Base-by-base conservation (phyloP, 352 stramenopile genomes). In the Phytopythium aichiense region DNA sequence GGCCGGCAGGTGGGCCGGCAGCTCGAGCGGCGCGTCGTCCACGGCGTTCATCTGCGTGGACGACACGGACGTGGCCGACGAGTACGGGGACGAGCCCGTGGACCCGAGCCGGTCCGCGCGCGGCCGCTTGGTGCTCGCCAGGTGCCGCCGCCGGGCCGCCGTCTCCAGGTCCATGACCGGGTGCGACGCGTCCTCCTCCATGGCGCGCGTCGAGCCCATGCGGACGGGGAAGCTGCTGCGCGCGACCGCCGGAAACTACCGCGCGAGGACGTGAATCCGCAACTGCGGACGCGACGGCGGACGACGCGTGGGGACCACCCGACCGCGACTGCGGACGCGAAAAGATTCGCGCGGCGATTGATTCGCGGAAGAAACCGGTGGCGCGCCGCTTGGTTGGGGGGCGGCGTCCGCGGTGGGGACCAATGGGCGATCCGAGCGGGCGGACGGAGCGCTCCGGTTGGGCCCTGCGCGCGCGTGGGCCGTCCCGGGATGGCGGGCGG, bases 1-100 rank as follows among this genome's bases (percentile, higher is more conserved):
- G 31, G 79, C 67, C 16, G 81, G 67, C 33, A 91, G 52, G 50
- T 89, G 77, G 22, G 77, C 64, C 13, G 81, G 81, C 37, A 91
- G 58, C 16, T 84, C 75, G 11, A 81, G 25, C 7, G 68, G 79
- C 33, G 89, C 56, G 16, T 84, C 77, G 18, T 80, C 30, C 11
- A 71, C 76, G 0, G 62, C 42, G 42, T 69, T 67, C 43, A 72
- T 70, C 42, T 60, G 54, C 25, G 58, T 61, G 18, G 75, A 70
- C 9, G 63, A 69, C 15, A 77, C 72, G 0, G 72, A 77, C 0
- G 67, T 74, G 2, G 69, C 69, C 28, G 75, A 71, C 38, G 72
- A 80, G 60, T 80, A 80, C 45, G 67, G 67, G 9, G 72, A 79
- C 61, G 72, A 77, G 43, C 62, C 72, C 31, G 71, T 72, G 13